phyloP scores from a whole-genome alignment of 345 rosid species.

The Moricandia arvensis region DNA sequence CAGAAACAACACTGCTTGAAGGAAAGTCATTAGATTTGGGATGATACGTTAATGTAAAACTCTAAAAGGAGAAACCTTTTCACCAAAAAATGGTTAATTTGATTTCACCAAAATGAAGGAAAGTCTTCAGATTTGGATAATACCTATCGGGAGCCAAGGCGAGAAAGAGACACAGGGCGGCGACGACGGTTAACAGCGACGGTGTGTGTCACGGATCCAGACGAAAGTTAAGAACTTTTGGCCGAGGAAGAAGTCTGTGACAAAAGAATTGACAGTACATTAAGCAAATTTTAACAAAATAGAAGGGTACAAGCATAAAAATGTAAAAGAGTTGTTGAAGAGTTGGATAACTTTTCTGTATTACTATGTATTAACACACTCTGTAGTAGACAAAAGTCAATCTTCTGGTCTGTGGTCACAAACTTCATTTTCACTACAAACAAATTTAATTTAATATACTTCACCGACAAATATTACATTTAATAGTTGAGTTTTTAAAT shows the following conservation, averaged over 20 bases:
- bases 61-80: background rate
- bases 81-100: background rate
- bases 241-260: background rate
- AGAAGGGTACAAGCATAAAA: constrained; percentile 10
- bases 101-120: constrained; percentile 13
- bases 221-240: background rate
- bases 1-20: background rate
- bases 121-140: constrained; percentile 13
- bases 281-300: constrained; percentile 5
- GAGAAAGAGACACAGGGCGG: background rate
- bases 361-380: background rate
- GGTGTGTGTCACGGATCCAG: constrained; percentile 21
- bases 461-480: background rate
- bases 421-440: background rate
- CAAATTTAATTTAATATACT: background rate
- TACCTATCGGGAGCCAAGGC: background rate
- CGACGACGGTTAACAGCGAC: constrained; percentile 32
- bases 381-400: constrained; percentile 10
- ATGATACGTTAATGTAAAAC: background rate
- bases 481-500: too few species aligned
- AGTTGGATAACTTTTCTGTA: background rate
- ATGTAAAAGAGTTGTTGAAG: background rate
- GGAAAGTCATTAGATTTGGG: background rate
- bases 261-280: background rate
- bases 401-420: background rate